Evolutionary conservation across 2,329 filamentous ascomycete genomes (phyloP), one percentile per base, ranked within the genome.

Genomic region (Cercospora sojina): DNA sequence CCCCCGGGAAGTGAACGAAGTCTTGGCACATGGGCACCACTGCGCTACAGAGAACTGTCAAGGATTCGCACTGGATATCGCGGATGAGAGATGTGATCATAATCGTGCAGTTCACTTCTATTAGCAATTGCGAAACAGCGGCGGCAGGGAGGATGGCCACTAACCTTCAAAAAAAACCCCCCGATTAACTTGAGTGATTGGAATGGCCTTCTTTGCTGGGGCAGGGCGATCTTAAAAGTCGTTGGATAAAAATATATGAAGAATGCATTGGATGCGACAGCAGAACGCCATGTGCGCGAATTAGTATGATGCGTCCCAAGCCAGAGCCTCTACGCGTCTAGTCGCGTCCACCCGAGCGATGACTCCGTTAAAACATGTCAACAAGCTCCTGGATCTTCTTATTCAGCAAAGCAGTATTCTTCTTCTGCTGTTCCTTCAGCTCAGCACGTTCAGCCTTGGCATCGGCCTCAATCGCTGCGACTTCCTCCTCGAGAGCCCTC

Each of bases 331-430:
- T 55, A 56, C 60, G 32, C 25, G n/a, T 62, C 60, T 49, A 43
- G 53, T 27, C 25, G 8, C 41, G 13, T 13, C 47, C 49, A 41
- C 53, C 23, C 43, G 10, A 29, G 18, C 13, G 32, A 10, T 41
- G 18, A 20, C 18, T 7, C 32, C 7, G 18, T 62, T 18, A 53
- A 12, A 63, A 29, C 49, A 57, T 49, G 9, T 47, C 29, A 12
- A 53, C 56, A 49, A 74, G 62, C 57, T 69, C 70, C 51, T 69
- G 38, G 20, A 74, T 35, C 65, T 69, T 73, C 53, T 49, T 56
- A 31, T 72, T 69, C n/a, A 71, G 66, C 56, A 67, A 62, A n/a
- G 58, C 60, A 9, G 35, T 67, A 6, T 43, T 51, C 13, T 53
- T 60, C 18, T 62, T 66, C 56, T 71, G 67, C 49, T 74, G 70